These are phyloP conservation scores for Lenwebbia sp. DNA, from an alignment of 345 rosid genomes.

Conservation along the genomic window DNA sequence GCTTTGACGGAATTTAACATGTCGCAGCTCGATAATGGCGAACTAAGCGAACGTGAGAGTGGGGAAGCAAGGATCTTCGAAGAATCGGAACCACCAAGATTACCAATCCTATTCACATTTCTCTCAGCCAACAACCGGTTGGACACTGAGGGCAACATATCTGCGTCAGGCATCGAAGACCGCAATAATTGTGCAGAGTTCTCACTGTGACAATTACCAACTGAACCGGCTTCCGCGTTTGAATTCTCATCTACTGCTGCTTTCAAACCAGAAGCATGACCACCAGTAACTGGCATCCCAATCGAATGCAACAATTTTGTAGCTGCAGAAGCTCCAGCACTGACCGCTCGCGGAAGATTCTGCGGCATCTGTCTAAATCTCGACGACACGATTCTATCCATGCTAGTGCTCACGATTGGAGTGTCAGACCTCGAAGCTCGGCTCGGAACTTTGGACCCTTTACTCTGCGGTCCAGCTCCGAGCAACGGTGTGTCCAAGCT, in stretches of 20 bases:
- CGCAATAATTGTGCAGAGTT: constrained; percentile 9
- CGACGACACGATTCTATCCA: constrained; percentile 11
- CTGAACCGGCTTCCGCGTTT: not conserved
- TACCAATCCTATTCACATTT: constrained; percentile 9
- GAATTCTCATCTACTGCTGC: not conserved
- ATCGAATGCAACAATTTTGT: constrained; percentile 49
- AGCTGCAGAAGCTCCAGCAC: constrained; percentile 37
- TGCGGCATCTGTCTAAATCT: constrained; percentile 10
- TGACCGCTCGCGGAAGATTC: constrained; percentile 14
- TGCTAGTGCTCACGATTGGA: constrained; percentile 9
- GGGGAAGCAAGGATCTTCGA: constrained; percentile 14
- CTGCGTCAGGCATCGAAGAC: constrained; percentile 27
- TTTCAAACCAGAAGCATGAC: not conserved
- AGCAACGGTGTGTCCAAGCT: constrained; percentile 42
- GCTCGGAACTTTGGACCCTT: not conserved
- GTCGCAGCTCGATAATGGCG: constrained; percentile 9
- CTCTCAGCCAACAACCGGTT: constrained; percentile 17
- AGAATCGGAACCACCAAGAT: not conserved
- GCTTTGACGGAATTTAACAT: constrained; percentile 8
- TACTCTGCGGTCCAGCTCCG: not conserved
- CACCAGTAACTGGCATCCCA: constrained; percentile 22
- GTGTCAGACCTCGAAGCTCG: constrained; percentile 11
- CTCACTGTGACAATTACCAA: not conserved
- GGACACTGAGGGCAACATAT: constrained; percentile 18
- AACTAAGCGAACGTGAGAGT: constrained; percentile 21